Conservation (phyloP, 768 basidiomycete species). For the Boletus rufocinnamomeus region DNA sequence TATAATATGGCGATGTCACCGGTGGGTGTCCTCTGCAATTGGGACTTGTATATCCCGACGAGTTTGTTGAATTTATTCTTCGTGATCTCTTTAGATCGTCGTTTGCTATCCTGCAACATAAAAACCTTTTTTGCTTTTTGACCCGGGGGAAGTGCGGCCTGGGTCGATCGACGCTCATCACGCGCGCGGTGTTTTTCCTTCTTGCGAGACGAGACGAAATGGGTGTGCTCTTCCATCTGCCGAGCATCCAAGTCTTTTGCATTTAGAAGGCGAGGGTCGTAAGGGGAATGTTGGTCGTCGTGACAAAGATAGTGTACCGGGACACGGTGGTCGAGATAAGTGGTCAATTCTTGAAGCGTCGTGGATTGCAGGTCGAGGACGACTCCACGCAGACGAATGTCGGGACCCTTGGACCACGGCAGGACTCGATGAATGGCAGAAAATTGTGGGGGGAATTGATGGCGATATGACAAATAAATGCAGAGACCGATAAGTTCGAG, state of each 20-base stretch:
- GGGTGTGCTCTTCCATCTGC: background rate
- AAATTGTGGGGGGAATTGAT: background rate
- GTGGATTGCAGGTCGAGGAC: background rate
- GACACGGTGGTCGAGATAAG: background rate
- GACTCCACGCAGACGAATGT: background rate
- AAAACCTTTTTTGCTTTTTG: background rate
- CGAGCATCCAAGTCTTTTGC: background rate
- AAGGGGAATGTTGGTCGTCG: background rate
- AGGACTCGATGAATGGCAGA: background rate
- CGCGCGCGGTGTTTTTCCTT: rapidly evolving
- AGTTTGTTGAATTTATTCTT: background rate
- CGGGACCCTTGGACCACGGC: background rate
- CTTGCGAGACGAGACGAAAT: background rate
- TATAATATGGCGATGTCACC: background rate
- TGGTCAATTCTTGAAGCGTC: background rate
- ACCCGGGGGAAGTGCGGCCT: background rate
- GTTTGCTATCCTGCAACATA: background rate
- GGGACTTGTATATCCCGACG: background rate
- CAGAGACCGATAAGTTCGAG: background rate
- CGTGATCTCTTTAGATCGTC: background rate
- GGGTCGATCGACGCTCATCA: background rate
- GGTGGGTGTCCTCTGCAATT: background rate
- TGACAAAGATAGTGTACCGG: background rate
- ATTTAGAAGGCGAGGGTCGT: background rate
- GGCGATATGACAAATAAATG: background rate